A percentile compares a stretch with the other conserved stretches of the same genome.
These are phyloP conservation scores for Zygotorulaspora mrakii DNA, from an alignment of 1,139 yeast genomes.

Conservation along the genomic window DNA sequence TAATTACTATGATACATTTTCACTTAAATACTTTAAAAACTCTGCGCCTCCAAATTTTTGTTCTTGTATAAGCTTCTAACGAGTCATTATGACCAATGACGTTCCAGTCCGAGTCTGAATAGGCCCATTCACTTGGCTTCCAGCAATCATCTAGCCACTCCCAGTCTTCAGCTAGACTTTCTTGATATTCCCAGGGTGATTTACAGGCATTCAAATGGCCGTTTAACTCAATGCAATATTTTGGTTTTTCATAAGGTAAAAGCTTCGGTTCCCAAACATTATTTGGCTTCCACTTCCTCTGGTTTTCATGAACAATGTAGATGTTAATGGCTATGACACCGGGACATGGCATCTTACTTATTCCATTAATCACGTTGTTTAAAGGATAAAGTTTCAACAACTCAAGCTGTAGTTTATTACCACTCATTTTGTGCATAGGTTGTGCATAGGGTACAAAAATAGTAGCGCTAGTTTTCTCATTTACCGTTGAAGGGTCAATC, in stretches of 20 bases:
- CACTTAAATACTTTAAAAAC: slow-evolving; percentile 15
- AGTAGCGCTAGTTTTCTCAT: slow-evolving; percentile 7
- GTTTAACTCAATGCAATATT: slow-evolving; percentile 16
- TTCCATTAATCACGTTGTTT: slow-evolving; percentile 7
- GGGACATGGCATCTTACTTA: neutral
- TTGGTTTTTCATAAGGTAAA: slow-evolving; percentile 28
- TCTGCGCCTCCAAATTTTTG: slow-evolving; percentile 28
- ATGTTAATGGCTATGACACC: slow-evolving; percentile 19
- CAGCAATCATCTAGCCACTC: slow-evolving; percentile 33
- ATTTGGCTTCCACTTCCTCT: slow-evolving; percentile 31
- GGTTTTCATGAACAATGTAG: slow-evolving; percentile 27
- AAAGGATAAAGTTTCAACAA: slow-evolving; percentile 18
- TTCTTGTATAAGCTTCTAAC: slow-evolving; percentile 30
- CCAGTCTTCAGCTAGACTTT: slow-evolving; percentile 25
- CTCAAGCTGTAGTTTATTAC: slow-evolving; percentile 15
- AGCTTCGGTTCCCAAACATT: slow-evolving; percentile 26
- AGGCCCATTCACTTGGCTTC: slow-evolving; percentile 29
- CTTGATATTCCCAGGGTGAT: slow-evolving; percentile 26
- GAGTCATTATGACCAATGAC: slow-evolving; percentile 28
- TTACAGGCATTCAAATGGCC: slow-evolving; percentile 6
- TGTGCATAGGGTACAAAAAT: slow-evolving; percentile 18
- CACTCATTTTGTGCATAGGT: slow-evolving; percentile 12
- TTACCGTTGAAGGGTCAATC: slow-evolving; percentile 6
- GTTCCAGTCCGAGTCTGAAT: slow-evolving; percentile 31
- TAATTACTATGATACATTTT: too few species aligned